Evolutionary conservation across 2,329 filamentous ascomycete genomes (phyloP), one percentile per base, ranked within the genome.

Genomic region (Rhynchosporium graminicola): DNA sequence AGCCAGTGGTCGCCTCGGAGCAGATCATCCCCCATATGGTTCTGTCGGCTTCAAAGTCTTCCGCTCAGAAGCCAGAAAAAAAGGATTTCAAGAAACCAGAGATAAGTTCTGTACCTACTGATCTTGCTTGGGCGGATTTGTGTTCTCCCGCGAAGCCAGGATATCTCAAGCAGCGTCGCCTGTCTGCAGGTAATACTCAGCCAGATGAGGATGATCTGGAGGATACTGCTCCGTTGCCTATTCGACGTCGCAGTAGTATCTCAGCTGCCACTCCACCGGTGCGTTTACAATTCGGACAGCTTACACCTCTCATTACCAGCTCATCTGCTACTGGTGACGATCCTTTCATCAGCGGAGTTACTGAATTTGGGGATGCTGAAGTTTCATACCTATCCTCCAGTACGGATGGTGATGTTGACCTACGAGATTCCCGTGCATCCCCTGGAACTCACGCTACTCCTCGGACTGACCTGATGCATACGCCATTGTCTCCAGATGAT

Each of bases 91-190:
- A 29, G 31, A 52, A 40, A n/a, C 33, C 15, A 52, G 31, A 26
- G 50, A n/a, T n/a, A n/a, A 8, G 2, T 40, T n/a, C 50, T 38
- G 50, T 52, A 3, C 50, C 50, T 46, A 13, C 8, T 10, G 42
- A 57, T n/a, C 54, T 57, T 31, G 26, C 28, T 20, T 57, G 54
- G 54, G 54, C 54, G 9, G 54, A 57, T 57, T 26, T 57, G 42
- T 26, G 31, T 3, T 57, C 54, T 46, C 54, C 38, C 13, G 46
- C 54, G 0, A 57, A 57, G 42, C 42, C 28, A 20, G 40, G 54
- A 57, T 33, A 26, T 28, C 54, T 52, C 33, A 52, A 38, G n/a
- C 50, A 20, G 20, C 20, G 50, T 52, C 50, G 50, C 10, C 33
- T 33, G 31, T 52, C 50, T 26, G 31, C 38, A 20, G 33, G 38